Evolutionary conservation across 228 moss, liverwort and hornwort species (phyloP).

Genomic region (Sphagnum fallax): DNA sequence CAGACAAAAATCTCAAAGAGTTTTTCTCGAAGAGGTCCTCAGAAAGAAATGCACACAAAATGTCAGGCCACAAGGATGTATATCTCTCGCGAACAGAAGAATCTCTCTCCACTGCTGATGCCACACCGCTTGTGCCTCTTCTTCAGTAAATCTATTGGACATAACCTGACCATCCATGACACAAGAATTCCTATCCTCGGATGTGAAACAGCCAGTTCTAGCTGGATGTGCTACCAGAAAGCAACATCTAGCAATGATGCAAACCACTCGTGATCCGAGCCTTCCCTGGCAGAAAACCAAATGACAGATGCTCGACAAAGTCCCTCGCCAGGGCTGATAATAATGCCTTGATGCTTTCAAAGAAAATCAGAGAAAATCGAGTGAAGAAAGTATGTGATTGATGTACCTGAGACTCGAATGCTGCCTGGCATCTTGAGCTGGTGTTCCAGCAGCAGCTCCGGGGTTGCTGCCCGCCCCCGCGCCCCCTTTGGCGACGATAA

Average conservation of each 20-base stretch:
- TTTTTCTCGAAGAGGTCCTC: too few relatives aligned
- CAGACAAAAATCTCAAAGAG: too few relatives aligned
- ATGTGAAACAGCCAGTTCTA: not conserved
- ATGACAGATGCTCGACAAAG: not conserved
- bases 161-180: too few relatives aligned
- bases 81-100: too few relatives aligned
- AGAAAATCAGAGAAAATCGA: not conserved
- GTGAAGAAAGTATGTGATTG: not conserved
- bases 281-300: not conserved
- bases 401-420: slow-evolving; percentile 72
- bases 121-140: too few relatives aligned
- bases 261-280: not conserved
- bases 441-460: too few relatives aligned
- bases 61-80: too few relatives aligned
- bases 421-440: slow-evolving; percentile 52
- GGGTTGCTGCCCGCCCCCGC: too few relatives aligned
- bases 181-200: too few relatives aligned
- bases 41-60: not conserved
- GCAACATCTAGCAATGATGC: not conserved
- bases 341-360: not conserved
- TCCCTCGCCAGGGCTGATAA: not conserved
- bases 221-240: not conserved
- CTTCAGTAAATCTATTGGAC: too few relatives aligned
- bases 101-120: too few relatives aligned
- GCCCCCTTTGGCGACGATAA: too few relatives aligned